These are phyloP conservation scores for Teunomyces cretensis DNA, from an alignment of 805 yeast species.

Conservation along the genomic window DNA sequence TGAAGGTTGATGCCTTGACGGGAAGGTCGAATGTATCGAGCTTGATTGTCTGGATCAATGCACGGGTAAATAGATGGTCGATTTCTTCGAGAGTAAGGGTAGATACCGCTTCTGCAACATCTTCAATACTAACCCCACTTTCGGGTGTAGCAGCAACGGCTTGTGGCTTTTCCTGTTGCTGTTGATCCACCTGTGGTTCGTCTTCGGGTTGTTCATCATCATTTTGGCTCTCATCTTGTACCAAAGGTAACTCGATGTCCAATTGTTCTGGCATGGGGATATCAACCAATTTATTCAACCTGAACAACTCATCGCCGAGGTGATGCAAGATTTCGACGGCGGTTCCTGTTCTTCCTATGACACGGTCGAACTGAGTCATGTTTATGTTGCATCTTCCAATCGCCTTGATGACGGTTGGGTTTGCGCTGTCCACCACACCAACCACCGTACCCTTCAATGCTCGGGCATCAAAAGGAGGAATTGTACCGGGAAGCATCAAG, in stretches of 20 bases:
- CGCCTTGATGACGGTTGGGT: conserved; percentile 67
- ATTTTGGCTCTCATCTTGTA: conserved; percentile 35
- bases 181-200: background rate
- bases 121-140: background rate
- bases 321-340: conserved; percentile 75
- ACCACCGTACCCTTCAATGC: conserved; percentile 58
- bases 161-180: background rate
- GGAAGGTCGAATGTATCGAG: conserved; percentile 61
- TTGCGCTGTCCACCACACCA: conserved; percentile 61
- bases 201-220: conserved; percentile 10
- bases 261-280: conserved; percentile 29
- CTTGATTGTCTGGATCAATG: conserved; percentile 69
- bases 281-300: conserved; percentile 47
- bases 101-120: conserved; percentile 33
- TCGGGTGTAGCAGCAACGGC: background rate
- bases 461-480: conserved; percentile 55
- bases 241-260: conserved; percentile 12
- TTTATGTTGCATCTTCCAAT: conserved; percentile 63
- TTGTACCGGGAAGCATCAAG: conserved; percentile 72
- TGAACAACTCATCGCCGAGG: conserved; percentile 62
- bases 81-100: conserved; percentile 59
- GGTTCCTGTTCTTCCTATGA: conserved; percentile 68
- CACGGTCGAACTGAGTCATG: conserved; percentile 43
- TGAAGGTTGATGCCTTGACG: conserved; percentile 68
- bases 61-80: conserved; percentile 70